These are phyloP conservation scores for Rugonectria rugulosa DNA, from an alignment of 2,329 filamentous ascomycete species.

Conservation along the genomic window DNA sequence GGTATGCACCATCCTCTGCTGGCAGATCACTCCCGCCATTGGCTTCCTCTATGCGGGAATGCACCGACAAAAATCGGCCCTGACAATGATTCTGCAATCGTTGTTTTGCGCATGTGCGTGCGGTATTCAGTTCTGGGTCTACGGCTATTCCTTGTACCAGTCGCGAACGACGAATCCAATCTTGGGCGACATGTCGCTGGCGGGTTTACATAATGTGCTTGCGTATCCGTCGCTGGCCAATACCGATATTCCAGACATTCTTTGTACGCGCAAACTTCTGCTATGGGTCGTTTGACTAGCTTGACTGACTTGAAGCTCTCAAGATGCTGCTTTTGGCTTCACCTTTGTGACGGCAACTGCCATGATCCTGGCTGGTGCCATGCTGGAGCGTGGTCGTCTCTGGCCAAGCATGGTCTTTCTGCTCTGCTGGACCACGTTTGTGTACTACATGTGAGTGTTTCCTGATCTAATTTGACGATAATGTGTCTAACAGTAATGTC, in stretches of 20 bases:
- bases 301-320: background rate
- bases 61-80: conserved; percentile 46
- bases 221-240: conserved; percentile 48
- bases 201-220: conserved; percentile 46
- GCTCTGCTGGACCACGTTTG: conserved; percentile 70
- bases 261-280: conserved; percentile 32
- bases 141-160: conserved; percentile 54
- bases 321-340: conserved; percentile 46
- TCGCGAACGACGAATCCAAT: conserved; percentile 46
- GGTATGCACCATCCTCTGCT: conserved; percentile 46
- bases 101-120: conserved; percentile 54
- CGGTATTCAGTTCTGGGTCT: conserved; percentile 57
- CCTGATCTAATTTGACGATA: too few relatives aligned
- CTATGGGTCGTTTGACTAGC: fast-evolving
- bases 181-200: conserved; percentile 46
- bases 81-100: conserved; percentile 57
- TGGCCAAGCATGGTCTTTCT: conserved; percentile 66
- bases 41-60: conserved; percentile 50
- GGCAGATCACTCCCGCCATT: conserved; percentile 50
- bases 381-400: conserved; percentile 47
- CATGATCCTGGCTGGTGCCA: conserved; percentile 50
- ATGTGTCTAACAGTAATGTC: too few relatives aligned
- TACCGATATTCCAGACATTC: conserved; percentile 46
- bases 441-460: conserved; percentile 57
- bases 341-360: conserved; percentile 49